phyloP scores from a whole-genome alignment of 176 grass and related monocot species.

The Tillandsia fasciculata region DNA sequence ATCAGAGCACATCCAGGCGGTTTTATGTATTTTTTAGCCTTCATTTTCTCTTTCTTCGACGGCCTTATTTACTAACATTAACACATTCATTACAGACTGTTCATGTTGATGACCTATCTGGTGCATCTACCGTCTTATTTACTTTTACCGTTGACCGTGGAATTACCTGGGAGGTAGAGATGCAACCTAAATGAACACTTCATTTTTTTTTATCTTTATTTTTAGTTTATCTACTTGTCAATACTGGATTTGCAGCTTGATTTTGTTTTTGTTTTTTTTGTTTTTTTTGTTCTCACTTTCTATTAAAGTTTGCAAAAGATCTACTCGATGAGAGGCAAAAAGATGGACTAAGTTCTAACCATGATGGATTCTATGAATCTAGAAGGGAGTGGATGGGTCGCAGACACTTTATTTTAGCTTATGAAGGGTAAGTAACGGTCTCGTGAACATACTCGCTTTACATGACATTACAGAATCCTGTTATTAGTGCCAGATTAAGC shows the following conservation, averaged over 20 bases:
- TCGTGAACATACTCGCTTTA: slow-evolving; percentile 6
- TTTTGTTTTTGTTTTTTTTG: background rate
- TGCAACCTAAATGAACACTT: background rate
- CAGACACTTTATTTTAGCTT: slow-evolving; percentile 74
- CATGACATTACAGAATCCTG: no score
- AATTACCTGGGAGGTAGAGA: slow-evolving; percentile 83
- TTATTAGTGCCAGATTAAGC: no score
- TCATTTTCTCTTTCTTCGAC: slow-evolving; percentile 1
- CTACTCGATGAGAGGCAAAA: slow-evolving; percentile 61
- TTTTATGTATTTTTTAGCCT: no score
- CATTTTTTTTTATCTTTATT: background rate
- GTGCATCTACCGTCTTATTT: slow-evolving; percentile 73
- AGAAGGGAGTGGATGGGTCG: slow-evolving; percentile 98
- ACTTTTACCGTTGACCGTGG: slow-evolving; percentile 82
- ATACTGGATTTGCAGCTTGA: background rate
- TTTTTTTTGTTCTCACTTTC: slow-evolving; percentile 14
- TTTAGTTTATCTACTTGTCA: background rate
- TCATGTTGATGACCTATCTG: slow-evolving; percentile 80
- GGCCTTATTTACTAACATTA: slow-evolving; percentile 15
- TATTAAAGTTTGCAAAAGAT: slow-evolving; percentile 52
- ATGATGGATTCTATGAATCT: slow-evolving; percentile 93
- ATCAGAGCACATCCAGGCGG: no score
- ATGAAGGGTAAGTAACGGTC: slow-evolving; percentile 56
- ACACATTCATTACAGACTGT: slow-evolving; percentile 58
- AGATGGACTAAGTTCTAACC: slow-evolving; percentile 37